phyloP scores from a whole-genome alignment of 805 yeast genomes.

The Wickerhamomyces queroliae region DNA sequence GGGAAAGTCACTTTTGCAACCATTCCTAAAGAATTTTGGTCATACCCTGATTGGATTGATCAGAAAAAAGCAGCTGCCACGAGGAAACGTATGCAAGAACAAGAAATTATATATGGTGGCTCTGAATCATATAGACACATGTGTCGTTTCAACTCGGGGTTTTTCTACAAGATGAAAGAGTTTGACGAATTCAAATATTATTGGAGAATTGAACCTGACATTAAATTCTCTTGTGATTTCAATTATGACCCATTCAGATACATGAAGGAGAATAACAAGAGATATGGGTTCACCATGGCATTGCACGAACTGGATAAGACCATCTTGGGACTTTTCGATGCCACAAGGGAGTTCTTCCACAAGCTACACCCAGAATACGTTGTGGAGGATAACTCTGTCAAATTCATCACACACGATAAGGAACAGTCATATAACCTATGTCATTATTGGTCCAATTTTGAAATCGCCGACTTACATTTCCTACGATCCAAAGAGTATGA shows the following conservation, averaged over 20 bases:
- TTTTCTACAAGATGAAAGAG: conserved; percentile 56
- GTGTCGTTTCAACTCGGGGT: conserved; percentile 44
- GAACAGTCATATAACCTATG: conserved; percentile 68
- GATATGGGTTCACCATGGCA: conserved; percentile 63
- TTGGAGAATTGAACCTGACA: conserved; percentile 77
- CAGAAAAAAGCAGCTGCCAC: conserved; percentile 36
- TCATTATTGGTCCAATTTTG: conserved; percentile 82
- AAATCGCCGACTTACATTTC: conserved; percentile 66
- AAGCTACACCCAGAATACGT: conserved; percentile 33
- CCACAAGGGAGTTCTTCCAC: conserved; percentile 43
- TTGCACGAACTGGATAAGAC: conserved; percentile 59
- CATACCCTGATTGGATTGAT: conserved; percentile 58
- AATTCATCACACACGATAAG: conserved; percentile 56
- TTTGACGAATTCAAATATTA: conserved; percentile 58
- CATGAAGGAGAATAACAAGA: conserved; percentile 48
- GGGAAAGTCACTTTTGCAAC: conserved; percentile 57
- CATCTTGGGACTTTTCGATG: conserved; percentile 59
- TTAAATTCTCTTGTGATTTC: conserved; percentile 54
- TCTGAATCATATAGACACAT: conserved; percentile 64
- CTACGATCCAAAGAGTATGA: conserved; percentile 55
- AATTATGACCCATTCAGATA: conserved; percentile 56
- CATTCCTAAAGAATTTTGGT: conserved; percentile 60
- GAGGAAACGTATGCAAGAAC: conserved; percentile 35
- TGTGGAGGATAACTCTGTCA: conserved; percentile 48
- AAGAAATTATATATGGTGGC: conserved; percentile 50